Conservation (phyloP, 768 basidiomycete species). For the Pleurotus salmoneostramineus region DNA sequence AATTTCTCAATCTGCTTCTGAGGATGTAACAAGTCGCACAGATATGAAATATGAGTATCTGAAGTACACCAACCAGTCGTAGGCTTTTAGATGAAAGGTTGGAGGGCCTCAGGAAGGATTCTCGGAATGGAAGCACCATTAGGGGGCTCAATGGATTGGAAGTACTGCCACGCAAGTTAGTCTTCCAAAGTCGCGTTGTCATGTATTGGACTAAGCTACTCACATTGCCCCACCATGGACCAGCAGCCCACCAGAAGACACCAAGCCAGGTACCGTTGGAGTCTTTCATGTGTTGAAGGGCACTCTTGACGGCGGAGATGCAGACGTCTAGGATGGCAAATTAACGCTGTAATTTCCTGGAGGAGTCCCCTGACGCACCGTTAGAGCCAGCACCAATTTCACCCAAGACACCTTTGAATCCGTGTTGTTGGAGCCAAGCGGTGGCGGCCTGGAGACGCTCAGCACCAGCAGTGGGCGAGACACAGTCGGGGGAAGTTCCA, state of each 20-base stretch:
- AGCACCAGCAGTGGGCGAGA: slow-evolving; percentile 54
- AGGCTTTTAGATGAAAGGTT: slow-evolving; percentile 43
- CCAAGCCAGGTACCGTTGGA: slow-evolving; percentile 53
- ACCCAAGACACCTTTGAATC: slow-evolving; percentile 61
- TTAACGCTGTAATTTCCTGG: background rate
- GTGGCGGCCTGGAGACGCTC: slow-evolving; percentile 56
- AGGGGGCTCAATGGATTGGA: slow-evolving; percentile 59
- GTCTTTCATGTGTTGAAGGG: slow-evolving; percentile 56
- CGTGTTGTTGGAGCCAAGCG: slow-evolving; percentile 52
- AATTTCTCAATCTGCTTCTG: too few relatives aligned
- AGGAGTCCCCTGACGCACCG: slow-evolving; percentile 5
- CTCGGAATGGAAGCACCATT: slow-evolving; percentile 48
- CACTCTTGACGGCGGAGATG: slow-evolving; percentile 47
- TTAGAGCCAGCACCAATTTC: slow-evolving; percentile 56
- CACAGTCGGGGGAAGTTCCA: slow-evolving; percentile 49
- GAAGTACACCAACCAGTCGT: too few relatives aligned
- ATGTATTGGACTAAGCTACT: slow-evolving; percentile 19
- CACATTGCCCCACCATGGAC: slow-evolving; percentile 57
- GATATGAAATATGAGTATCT: too few relatives aligned
- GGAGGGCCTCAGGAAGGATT: slow-evolving; percentile 53
- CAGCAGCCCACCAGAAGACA: slow-evolving; percentile 55
- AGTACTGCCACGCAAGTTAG: slow-evolving; percentile 34
- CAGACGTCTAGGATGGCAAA: slow-evolving; percentile 23
- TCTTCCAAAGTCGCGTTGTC: background rate
- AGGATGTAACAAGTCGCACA: too few relatives aligned